phyloP scores from a whole-genome alignment of 139 green algal species.

The Diplosphaera chodatii region DNA sequence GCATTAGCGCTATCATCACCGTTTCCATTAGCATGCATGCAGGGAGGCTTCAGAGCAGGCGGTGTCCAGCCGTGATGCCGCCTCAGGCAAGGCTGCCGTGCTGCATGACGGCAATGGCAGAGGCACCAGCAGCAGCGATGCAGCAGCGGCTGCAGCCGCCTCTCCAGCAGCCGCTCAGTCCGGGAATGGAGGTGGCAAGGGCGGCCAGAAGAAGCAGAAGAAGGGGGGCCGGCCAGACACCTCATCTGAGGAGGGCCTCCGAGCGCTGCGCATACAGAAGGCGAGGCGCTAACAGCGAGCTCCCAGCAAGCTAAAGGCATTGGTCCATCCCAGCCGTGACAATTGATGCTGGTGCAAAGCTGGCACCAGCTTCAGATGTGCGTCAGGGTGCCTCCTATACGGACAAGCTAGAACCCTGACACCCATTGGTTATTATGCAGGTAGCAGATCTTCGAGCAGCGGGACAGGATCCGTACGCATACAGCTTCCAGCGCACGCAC shows the following conservation, averaged over 20 bases:
- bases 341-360: neutral
- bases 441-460: constrained; percentile 50
- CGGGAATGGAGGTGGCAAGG: neutral
- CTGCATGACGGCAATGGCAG: neutral
- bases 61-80: neutral
- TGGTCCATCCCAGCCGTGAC: no score
- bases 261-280: constrained; percentile 65
- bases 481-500: constrained; percentile 84
- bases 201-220: constrained; percentile 17
- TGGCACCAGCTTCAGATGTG: neutral
- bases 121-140: neutral
- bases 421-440: constrained; percentile 19
- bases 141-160: no score
- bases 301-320: no score
- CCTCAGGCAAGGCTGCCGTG: neutral
- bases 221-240: constrained; percentile 16
- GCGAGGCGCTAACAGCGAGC: constrained; percentile 7
- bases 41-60: neutral
- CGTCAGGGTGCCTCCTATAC: neutral
- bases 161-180: neutral
- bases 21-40: no score
- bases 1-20: no score
- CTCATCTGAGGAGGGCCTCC: constrained; percentile 59
- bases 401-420: neutral
- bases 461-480: constrained; percentile 86